Percentiles rank a stretch among this genome's conserved stretches.
Conservation (phyloP, 108 stramenopile species). For the Epithemia pelagica region DNA sequence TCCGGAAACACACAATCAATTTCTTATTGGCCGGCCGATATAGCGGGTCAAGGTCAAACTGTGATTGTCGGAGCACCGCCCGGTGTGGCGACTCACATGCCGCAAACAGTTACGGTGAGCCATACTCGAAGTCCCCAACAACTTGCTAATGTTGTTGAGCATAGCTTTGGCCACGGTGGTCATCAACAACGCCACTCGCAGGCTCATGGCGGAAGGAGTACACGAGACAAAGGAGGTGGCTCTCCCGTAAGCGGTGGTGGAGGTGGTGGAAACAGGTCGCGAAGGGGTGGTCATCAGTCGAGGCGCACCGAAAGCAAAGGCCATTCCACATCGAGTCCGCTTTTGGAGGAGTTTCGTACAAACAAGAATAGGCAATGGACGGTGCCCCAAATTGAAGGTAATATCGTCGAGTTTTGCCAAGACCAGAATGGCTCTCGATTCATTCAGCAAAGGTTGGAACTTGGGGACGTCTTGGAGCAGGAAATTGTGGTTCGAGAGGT, state of each 20-base stretch:
- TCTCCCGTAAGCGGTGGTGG: slow-evolving; percentile 8
- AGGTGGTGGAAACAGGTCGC: slow-evolving; percentile 17
- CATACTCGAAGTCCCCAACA: background rate
- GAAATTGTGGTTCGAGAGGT: slow-evolving; percentile 82
- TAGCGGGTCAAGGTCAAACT: background rate
- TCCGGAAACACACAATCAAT: background rate
- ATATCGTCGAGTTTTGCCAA: slow-evolving; percentile 88
- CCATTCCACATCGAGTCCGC: slow-evolving; percentile 40
- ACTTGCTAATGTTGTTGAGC: background rate
- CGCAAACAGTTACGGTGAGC: background rate
- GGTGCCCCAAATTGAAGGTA: slow-evolving; percentile 48
- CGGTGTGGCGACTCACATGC: slow-evolving; percentile 2
- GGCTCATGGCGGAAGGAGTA: slow-evolving; percentile 5
- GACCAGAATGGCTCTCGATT: slow-evolving; percentile 98
- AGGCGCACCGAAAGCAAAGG: slow-evolving; percentile 17
- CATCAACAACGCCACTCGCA: background rate
- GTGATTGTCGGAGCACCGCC: background rate
- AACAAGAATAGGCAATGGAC: slow-evolving; percentile 81
- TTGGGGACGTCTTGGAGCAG: slow-evolving; percentile 70
- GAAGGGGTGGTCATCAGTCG: slow-evolving; percentile 20
- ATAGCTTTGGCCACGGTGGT: background rate
- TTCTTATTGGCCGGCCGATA: background rate
- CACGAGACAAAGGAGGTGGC: slow-evolving; percentile 15
- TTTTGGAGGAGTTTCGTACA: slow-evolving; percentile 65
- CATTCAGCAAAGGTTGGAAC: slow-evolving; percentile 92